Conservation (phyloP, 192 early-diverging fungal species). For the Lobulomyces angularis region DNA sequence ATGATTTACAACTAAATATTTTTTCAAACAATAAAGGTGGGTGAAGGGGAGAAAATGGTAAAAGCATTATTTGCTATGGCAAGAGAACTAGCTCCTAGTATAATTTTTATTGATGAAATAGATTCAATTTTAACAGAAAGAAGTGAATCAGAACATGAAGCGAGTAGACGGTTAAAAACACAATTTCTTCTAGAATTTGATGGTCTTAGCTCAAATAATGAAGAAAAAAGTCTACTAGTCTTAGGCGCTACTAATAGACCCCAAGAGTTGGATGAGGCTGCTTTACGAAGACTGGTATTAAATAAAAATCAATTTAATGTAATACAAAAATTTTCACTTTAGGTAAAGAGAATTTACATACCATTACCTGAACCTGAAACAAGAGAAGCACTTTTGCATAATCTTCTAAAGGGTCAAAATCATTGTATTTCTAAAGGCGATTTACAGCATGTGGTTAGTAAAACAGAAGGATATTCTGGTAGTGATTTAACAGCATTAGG, state of each 20-base stretch:
- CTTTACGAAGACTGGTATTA: slow-evolving; percentile 27
- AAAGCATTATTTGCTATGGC: slow-evolving; percentile 36
- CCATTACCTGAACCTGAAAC: slow-evolving; percentile 38
- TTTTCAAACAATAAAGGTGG: slow-evolving; percentile 14
- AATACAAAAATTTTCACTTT: slow-evolving; percentile 1
- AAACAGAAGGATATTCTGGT: slow-evolving; percentile 37
- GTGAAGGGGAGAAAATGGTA: slow-evolving; percentile 47
- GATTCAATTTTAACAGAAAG: slow-evolving; percentile 38
- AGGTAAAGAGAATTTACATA: slow-evolving; percentile 42
- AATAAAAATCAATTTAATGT: background rate
- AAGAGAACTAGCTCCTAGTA: slow-evolving; percentile 30
- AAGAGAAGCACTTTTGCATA: slow-evolving; percentile 17
- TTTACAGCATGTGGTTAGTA: slow-evolving; percentile 12
- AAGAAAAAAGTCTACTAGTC: slow-evolving; percentile 28
- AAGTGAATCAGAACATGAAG: slow-evolving; percentile 40
- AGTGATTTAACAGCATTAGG: slow-evolving; percentile 38
- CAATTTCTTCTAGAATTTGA: slow-evolving; percentile 50
- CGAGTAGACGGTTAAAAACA: slow-evolving; percentile 37
- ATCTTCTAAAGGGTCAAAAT: slow-evolving; percentile 23
- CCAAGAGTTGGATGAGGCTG: slow-evolving; percentile 43
- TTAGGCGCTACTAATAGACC: slow-evolving; percentile 46
- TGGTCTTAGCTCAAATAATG: slow-evolving; percentile 20
- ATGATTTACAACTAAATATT: slow-evolving; percentile 2
- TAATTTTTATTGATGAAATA: slow-evolving; percentile 49
- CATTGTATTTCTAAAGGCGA: slow-evolving; percentile 18